These are phyloP conservation scores for Trichoderma brevicompactum DNA, from an alignment of 2,329 filamentous ascomycete genomes.

Conservation along the genomic window DNA sequence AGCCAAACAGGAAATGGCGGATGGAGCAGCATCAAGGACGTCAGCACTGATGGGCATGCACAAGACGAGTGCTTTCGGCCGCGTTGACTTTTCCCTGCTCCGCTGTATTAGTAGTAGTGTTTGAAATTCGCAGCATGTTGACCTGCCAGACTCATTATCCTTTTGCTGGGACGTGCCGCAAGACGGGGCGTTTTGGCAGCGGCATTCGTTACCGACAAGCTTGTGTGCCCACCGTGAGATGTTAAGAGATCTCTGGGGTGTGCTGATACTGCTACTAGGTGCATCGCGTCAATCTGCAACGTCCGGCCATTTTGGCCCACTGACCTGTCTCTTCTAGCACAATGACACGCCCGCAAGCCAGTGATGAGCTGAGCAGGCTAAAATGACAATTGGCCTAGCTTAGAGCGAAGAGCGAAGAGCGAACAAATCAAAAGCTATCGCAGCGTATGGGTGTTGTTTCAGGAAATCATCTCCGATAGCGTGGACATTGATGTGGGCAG, in stretches of 20 bases:
- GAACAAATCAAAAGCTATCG: slow-evolving; percentile 13
- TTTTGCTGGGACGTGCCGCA: slow-evolving; percentile 19
- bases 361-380: slow-evolving; percentile 22
- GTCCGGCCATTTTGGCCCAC: slow-evolving; percentile 15
- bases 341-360: slow-evolving; percentile 26
- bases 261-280: slow-evolving; percentile 19
- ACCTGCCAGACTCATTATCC: slow-evolving; percentile 4
- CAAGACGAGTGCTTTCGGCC: background rate
- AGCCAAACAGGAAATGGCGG: slow-evolving; percentile 9
- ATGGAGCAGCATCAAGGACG: slow-evolving; percentile 8
- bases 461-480: slow-evolving; percentile 31
- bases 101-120: background rate
- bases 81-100: background rate
- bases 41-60: background rate
- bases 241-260: slow-evolving; percentile 24
- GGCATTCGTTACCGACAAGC: slow-evolving; percentile 23
- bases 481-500: slow-evolving; percentile 26
- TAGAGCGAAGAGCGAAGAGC: background rate
- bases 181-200: slow-evolving; percentile 26
- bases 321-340: slow-evolving; percentile 22
- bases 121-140: background rate
- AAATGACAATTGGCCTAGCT: slow-evolving; percentile 12
- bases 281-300: slow-evolving; percentile 28
- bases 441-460: slow-evolving; percentile 25
- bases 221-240: slow-evolving; percentile 17